phyloP scores from a whole-genome alignment of 2,329 filamentous ascomycete genomes.

The Pseudogymnoascus destructans region DNA sequence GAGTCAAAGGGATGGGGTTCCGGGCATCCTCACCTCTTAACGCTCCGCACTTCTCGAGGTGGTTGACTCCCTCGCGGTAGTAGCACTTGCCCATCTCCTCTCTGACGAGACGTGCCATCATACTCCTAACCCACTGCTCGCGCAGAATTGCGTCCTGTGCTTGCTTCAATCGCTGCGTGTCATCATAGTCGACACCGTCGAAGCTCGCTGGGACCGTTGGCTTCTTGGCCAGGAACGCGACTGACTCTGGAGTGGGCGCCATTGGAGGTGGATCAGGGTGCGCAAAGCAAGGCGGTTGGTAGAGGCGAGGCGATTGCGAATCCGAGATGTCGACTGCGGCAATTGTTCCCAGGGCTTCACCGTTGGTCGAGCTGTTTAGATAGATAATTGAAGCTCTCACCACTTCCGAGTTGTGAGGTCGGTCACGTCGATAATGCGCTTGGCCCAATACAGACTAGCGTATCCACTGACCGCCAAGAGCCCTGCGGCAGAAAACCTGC shows the following conservation, averaged over 20 bases:
- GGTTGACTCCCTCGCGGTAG: slow-evolving; percentile 70
- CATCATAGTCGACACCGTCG: slow-evolving; percentile 76
- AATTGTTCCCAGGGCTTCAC: not conserved
- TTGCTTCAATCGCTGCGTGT: slow-evolving; percentile 67
- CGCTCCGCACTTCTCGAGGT: slow-evolving; percentile 74
- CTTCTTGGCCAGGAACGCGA: slow-evolving; percentile 70
- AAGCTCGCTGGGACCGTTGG: slow-evolving; percentile 71
- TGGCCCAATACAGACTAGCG: not conserved
- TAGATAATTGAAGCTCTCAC: slow-evolving; percentile 5
- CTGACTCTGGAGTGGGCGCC: slow-evolving; percentile 78
- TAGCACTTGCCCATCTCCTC: slow-evolving; percentile 83
- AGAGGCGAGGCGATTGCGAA: not conserved
- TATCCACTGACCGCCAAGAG: not conserved
- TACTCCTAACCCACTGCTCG: slow-evolving; percentile 79
- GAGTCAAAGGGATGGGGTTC: not conserved
- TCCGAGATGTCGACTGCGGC: not conserved
- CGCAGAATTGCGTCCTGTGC: slow-evolving; percentile 72
- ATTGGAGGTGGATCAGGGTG: slow-evolving; percentile 8
- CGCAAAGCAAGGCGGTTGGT: not conserved
- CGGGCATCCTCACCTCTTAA: slow-evolving; percentile 53
- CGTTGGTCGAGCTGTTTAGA: not conserved
- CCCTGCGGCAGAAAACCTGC: slow-evolving; percentile 2
- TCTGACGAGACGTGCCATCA: slow-evolving; percentile 74
- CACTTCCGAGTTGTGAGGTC: slow-evolving; percentile 8
- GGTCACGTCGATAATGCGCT: not conserved